These are phyloP conservation scores for Papiliotrema laurentii DNA, from an alignment of 1,284 basidiomycete genomes.

Conservation along the genomic window DNA sequence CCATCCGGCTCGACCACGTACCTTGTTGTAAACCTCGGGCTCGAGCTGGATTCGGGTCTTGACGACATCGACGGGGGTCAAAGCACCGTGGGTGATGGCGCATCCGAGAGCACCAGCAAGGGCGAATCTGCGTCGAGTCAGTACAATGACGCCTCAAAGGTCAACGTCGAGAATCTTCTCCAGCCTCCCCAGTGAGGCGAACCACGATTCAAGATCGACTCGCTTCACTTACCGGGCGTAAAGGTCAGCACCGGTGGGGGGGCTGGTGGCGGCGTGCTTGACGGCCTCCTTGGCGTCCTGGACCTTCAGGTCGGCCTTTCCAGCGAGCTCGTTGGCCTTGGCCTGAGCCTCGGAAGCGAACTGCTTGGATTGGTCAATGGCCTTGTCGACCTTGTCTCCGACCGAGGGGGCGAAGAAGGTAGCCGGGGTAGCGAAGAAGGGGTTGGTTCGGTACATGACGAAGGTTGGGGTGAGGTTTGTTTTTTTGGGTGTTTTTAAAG, in stretches of 20 bases:
- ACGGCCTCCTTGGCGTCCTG: constrained; percentile 44
- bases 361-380: constrained; percentile 34
- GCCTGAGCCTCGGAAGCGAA: constrained; percentile 26
- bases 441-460: constrained; percentile 39
- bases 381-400: constrained; percentile 45
- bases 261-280: constrained; percentile 28
- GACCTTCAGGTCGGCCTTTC: constrained; percentile 31
- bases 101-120: constrained; percentile 88
- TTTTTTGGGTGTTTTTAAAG: constrained; percentile 6
- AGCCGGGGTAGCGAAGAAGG: constrained; percentile 45
- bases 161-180: too few relatives aligned
- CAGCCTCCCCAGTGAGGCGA: background rate
- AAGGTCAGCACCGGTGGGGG: constrained; percentile 49
- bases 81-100: constrained; percentile 87
- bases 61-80: constrained; percentile 89
- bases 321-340: constrained; percentile 18
- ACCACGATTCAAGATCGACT: background rate
- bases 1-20: constrained; percentile 21
- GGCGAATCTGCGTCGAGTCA: constrained; percentile 47
- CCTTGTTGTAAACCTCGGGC: constrained; percentile 56
- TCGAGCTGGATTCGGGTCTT: constrained; percentile 97
- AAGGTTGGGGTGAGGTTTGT: constrained; percentile 11
- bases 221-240: constrained; percentile 47
- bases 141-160: too few relatives aligned
- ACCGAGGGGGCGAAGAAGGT: constrained; percentile 48